These are phyloP conservation scores for Oryza nivara DNA, from an alignment of 176 grass and related monocot species.

Conservation along the genomic window DNA sequence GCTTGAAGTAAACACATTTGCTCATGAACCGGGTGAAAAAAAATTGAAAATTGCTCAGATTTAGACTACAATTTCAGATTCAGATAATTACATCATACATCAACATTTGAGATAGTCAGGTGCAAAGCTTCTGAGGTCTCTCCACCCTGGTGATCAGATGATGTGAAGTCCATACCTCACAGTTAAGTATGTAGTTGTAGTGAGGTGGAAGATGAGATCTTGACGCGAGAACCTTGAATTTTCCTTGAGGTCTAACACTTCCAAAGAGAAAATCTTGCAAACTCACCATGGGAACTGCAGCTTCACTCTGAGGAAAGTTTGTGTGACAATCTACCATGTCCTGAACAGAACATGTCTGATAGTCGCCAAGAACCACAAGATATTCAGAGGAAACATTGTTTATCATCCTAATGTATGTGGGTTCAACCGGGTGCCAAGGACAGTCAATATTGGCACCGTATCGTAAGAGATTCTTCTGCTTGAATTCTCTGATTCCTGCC, in stretches of 20 bases:
- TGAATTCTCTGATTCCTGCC: background rate
- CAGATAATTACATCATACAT: background rate
- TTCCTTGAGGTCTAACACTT: background rate
- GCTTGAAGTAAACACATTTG: too few relatives aligned
- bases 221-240: conserved; percentile 23
- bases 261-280: conserved; percentile 10
- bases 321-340: background rate
- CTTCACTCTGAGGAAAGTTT: background rate
- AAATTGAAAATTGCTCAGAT: background rate
- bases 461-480: background rate
- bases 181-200: background rate
- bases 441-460: background rate
- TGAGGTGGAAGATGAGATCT: conserved; percentile 29
- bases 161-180: background rate
- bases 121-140: background rate
- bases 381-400: background rate
- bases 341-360: background rate
- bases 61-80: background rate
- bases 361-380: background rate
- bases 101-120: background rate
- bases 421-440: background rate
- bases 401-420: background rate
- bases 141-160: background rate
- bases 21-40: too few relatives aligned
- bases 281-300: background rate